Evolutionary conservation across 129 eudicot species (phyloP).

Genomic region (Helichrysum umbraculigerum): DNA sequence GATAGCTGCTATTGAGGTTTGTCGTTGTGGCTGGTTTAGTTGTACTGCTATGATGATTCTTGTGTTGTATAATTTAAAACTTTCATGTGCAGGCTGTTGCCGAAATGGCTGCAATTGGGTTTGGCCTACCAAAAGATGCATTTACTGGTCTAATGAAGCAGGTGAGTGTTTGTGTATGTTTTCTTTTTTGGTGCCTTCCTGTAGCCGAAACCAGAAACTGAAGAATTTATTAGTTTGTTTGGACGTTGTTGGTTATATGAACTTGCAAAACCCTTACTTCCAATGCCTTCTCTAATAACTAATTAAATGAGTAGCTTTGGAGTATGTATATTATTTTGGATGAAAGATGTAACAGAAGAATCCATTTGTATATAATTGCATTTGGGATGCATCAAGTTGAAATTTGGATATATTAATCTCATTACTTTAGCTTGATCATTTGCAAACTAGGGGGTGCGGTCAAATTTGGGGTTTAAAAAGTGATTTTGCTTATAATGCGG

Average conservation of each 20-base stretch:
- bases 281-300: not conserved
- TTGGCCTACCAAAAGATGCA: slow-evolving; percentile 82
- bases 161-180: slow-evolving; percentile 35
- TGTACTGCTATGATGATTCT: not conserved
- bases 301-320: not conserved
- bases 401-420: not conserved
- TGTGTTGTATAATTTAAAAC: not conserved
- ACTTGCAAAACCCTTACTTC: not conserved
- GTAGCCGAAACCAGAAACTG: not conserved
- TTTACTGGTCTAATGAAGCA: slow-evolving; percentile 92
- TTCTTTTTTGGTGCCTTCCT: not conserved
- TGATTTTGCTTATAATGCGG: not conserved
- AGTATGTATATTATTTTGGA: slow-evolving; percentile 5
- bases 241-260: not conserved
- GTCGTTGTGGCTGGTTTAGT: slow-evolving; percentile 6
- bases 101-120: slow-evolving; percentile 98
- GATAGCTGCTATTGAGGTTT: slow-evolving; percentile 87
- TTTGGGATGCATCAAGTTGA: slow-evolving; percentile 8
- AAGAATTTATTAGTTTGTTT: not conserved
- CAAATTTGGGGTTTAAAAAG: not conserved
- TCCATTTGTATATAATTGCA: not conserved
- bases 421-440: not conserved
- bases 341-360: not conserved
- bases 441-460: not conserved
- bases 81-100: slow-evolving; percentile 69